Conservation (phyloP, 1,284 basidiomycete species). For the Marasmius oreades region DNA sequence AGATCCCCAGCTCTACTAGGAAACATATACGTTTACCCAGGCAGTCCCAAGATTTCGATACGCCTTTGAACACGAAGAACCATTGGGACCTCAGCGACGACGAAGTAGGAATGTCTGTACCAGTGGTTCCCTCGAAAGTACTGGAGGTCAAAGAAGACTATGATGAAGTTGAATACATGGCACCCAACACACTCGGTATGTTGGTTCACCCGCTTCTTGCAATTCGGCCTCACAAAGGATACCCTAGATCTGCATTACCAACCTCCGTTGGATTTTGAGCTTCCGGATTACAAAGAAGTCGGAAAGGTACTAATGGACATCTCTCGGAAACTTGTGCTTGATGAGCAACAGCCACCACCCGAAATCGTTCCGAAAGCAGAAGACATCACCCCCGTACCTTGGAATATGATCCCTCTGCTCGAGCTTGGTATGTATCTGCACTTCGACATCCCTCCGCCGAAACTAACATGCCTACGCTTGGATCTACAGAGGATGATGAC, state of each 20-base stretch:
- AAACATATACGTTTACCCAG: slow-evolving; percentile 48
- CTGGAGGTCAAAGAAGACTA: slow-evolving; percentile 42
- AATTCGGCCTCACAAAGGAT: slow-evolving; percentile 5
- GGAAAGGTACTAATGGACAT: slow-evolving; percentile 41
- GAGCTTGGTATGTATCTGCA: slow-evolving; percentile 31
- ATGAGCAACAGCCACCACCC: slow-evolving; percentile 31
- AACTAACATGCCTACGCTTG: neutral
- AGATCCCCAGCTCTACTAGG: slow-evolving; percentile 62
- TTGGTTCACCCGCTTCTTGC: slow-evolving; percentile 7
- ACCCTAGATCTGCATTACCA: slow-evolving; percentile 45
- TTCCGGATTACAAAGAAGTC: slow-evolving; percentile 55
- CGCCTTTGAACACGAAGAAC: slow-evolving; percentile 61
- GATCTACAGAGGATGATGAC: slow-evolving; percentile 23
- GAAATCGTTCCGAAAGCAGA: slow-evolving; percentile 21
- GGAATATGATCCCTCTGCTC: slow-evolving; percentile 30
- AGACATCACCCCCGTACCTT: slow-evolving; percentile 24
- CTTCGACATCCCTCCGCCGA: neutral
- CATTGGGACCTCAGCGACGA: slow-evolving; percentile 74
- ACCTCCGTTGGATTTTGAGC: slow-evolving; percentile 49
- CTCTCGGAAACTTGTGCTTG: slow-evolving; percentile 33
- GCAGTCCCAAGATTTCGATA: slow-evolving; percentile 51
- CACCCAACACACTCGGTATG: slow-evolving; percentile 65
- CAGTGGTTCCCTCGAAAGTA: slow-evolving; percentile 30
- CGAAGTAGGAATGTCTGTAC: slow-evolving; percentile 42
- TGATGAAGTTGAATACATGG: slow-evolving; percentile 77